Conservation (phyloP, 2,329 filamentous ascomycete genomes). For the Xylariales sp. region DNA sequence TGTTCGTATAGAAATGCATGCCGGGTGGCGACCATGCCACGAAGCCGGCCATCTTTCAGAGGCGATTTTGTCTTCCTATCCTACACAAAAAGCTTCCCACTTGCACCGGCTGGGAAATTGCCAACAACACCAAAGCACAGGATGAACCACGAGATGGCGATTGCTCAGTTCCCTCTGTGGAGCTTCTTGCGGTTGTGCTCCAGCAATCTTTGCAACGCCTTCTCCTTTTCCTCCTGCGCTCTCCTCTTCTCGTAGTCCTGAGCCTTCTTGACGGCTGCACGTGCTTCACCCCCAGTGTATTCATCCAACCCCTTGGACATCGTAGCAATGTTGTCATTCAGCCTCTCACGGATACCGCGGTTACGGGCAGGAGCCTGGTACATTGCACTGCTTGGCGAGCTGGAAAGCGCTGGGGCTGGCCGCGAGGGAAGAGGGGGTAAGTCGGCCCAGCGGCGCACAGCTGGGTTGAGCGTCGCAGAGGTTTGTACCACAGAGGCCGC, state of each 20-base stretch:
- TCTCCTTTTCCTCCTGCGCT: conserved; percentile 30
- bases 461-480: conserved; percentile 30
- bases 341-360: conserved; percentile 1
- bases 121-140: no score
- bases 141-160: no score
- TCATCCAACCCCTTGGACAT: conserved; percentile 22
- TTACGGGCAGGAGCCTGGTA: conserved; percentile 6
- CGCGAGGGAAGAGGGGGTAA: conserved; percentile 27
- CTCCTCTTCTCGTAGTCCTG: conserved; percentile 22
- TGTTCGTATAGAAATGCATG: no score
- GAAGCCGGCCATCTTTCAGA: no score
- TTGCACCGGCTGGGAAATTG: no score
- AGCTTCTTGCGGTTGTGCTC: conserved; percentile 2
- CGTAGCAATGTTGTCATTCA: conserved; percentile 9
- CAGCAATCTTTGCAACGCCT: conserved; percentile 22
- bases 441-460: conserved; percentile 31
- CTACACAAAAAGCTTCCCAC: no score
- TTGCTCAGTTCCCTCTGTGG: background rate
- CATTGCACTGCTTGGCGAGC: background rate
- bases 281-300: conserved; percentile 17
- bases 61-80: no score
- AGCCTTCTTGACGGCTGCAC: conserved; percentile 16
- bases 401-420: background rate
- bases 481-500: conserved; percentile 28
- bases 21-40: no score